Conservation (phyloP, 1,139 yeast species). For the Pichia sp. region DNA sequence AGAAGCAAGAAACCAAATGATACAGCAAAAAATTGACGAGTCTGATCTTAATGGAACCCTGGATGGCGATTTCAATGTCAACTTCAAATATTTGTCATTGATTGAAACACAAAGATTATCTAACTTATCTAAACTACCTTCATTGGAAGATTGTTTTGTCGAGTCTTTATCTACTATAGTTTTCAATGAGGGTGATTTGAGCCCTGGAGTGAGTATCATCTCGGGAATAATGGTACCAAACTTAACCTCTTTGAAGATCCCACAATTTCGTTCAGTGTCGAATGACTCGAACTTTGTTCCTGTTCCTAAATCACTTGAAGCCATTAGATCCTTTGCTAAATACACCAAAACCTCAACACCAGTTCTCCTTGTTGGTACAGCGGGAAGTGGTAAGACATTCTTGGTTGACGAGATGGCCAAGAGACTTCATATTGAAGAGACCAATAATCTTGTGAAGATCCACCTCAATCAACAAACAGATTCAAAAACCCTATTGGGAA, state of each 20-base stretch:
- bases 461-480: slow-evolving; percentile 98
- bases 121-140: slow-evolving; percentile 30
- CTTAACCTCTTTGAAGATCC: slow-evolving; percentile 16
- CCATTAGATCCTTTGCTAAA: slow-evolving; percentile 49
- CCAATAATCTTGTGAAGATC: slow-evolving; percentile 68
- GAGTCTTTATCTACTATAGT: slow-evolving; percentile 13
- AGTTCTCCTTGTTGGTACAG: slow-evolving; percentile 67
- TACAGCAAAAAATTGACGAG: slow-evolving; percentile 26
- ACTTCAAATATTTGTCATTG: slow-evolving; percentile 50
- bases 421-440: slow-evolving; percentile 38
- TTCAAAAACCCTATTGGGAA: slow-evolving; percentile 83
- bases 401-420: slow-evolving; percentile 70
- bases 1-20: slow-evolving; percentile 39
- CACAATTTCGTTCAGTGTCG: too few relatives aligned
- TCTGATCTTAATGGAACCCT: slow-evolving; percentile 32
- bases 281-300: slow-evolving; percentile 51
- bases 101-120: slow-evolving; percentile 68
- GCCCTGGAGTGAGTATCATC: slow-evolving; percentile 52
- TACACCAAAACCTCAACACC: slow-evolving; percentile 56
- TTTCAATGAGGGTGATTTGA: slow-evolving; percentile 31
- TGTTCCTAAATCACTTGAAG: slow-evolving; percentile 47
- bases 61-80: slow-evolving; percentile 44
- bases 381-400: slow-evolving; percentile 92
- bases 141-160: slow-evolving; percentile 9
- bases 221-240: slow-evolving; percentile 71